Evolutionary conservation across 805 yeast species (phyloP), one percentile per base, ranked within the genome.

Genomic region (Candida broadrunensis): DNA sequence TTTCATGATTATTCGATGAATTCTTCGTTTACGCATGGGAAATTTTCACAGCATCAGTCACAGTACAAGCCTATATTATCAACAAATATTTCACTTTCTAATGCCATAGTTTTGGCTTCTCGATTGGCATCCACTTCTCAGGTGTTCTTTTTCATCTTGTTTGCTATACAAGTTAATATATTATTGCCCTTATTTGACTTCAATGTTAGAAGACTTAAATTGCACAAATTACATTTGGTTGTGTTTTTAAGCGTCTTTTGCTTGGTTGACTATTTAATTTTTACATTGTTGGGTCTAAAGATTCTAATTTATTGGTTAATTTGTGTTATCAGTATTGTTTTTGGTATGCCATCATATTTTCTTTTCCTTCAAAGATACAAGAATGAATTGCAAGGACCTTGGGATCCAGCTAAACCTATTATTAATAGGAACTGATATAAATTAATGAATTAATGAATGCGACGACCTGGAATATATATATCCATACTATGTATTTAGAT

Each of bases 101-200:
- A 90, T 46, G 90, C 95, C 1, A 85, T 89, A 15, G 91, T 93
- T 4, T 64, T 93, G 20, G 95, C 98, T 1, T 88, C 97, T n/a
- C 75, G 99, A 48, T 70, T 93, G 18, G 62, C 74, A 8, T 74
- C 91, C 2, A 81, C 91, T 4, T 65, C 82, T 24, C 75, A 83
- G 17, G 99, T 89, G 5, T 90, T 90, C 57, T 81, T 88, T 49
- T 93, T 91, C 56, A 77, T 90, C 32, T 70, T 89, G 33, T 80
- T 84, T 48, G 74, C 88, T 17, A 78, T 88, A 36, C 81, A 87
- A 58, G 65, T 78, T 19, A 82, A 83, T 50, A 87, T 89, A 1
- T 62, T 88, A 6, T 71, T 86, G 42, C 96, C 96, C 1, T 65
- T 79, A 5, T 81, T 85, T 49, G 83, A 81, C 44, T 73, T 75